Evolutionary conservation across 768 basidiomycete genomes (phyloP), one percentile per base, ranked within the genome.

Genomic region (Infundibulicybe gibba): DNA sequence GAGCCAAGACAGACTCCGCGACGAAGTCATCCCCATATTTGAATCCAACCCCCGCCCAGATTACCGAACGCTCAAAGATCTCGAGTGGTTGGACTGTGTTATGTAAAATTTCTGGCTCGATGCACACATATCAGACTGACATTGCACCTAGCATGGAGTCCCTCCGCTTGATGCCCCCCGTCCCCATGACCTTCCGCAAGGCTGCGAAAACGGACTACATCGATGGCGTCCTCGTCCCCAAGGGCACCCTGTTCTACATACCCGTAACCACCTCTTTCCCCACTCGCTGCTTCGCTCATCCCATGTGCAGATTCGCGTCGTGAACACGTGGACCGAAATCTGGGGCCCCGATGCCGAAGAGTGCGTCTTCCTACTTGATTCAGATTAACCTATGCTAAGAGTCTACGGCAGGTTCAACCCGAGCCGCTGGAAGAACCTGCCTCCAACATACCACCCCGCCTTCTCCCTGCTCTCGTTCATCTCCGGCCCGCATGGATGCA

Each of bases 261-360:
- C 71, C 74, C 2, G 65, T 65, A 34, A 15, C 58, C 56, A 11
- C 43, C 30, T 16, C 8, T 8, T 25, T 8, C 25, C 25, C 8
- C 8, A 3, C 25, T 25, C 25, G 4, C 3, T 25, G 4, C 25
- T 8, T 3, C 25, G 25, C 25, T 4, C 25, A 25, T 14, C 14
- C 35, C 14, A n/a, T 6, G 17, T 41, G 9, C 37, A 76, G 72
- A 72, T 75, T 41, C 66, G 70, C 33, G 68, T 66, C 8, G 58
- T 75, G 41, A 77, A 77, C 52, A 72, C 71, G 0, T 72, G 67
- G 62, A 68, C 66, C 41, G 65, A 61, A 15, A 51, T 71, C 16
- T 77, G 73, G 74, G 74, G 74, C 9, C 64, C 65, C 20, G 71
- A 77, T 45, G 73, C 72, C 2, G 69, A 71, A 45, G 68, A 70